These are phyloP conservation scores for Calycina herbarum DNA, from an alignment of 2,329 filamentous ascomycete genomes.

Conservation along the genomic window DNA sequence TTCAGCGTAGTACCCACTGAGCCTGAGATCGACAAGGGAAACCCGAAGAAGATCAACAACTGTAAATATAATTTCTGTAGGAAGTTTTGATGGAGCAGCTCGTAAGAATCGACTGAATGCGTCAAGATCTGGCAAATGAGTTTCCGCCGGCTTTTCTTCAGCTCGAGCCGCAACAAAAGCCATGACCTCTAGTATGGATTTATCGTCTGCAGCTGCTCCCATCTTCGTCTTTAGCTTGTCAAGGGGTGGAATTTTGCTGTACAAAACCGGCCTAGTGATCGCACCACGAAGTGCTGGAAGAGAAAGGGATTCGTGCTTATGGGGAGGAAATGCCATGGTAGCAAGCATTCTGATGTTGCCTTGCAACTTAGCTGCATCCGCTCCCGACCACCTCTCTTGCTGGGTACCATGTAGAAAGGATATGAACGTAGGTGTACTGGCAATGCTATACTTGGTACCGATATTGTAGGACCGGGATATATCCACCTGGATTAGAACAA, in stretches of 20 bases:
- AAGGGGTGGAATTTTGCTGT: slow-evolving; percentile 76
- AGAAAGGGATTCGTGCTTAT: slow-evolving; percentile 71
- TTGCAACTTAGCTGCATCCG: slow-evolving; percentile 65
- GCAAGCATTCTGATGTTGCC: slow-evolving; percentile 73
- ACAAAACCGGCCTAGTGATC: slow-evolving; percentile 64
- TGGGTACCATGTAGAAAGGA: slow-evolving; percentile 77
- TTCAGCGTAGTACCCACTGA: slow-evolving; percentile 81
- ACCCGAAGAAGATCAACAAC: slow-evolving; percentile 83
- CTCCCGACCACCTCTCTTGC: slow-evolving; percentile 78
- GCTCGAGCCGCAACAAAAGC: slow-evolving; percentile 68
- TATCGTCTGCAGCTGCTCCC: slow-evolving; percentile 58
- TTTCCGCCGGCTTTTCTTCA: slow-evolving; percentile 59
- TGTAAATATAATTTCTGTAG: slow-evolving; percentile 70
- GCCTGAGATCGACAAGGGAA: slow-evolving; percentile 72
- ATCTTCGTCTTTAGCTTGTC: slow-evolving; percentile 81
- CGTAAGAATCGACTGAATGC: slow-evolving; percentile 63
- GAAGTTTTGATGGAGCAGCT: slow-evolving; percentile 54
- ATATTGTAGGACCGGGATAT: slow-evolving; percentile 66
- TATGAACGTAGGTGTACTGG: slow-evolving; percentile 84
- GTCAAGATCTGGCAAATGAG: slow-evolving; percentile 69
- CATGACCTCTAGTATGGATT: slow-evolving; percentile 63
- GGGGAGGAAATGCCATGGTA: slow-evolving; percentile 71
- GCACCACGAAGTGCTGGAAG: slow-evolving; percentile 69
- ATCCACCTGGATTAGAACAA: slow-evolving; percentile 80
- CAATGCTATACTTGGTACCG: slow-evolving; percentile 64